A percentile compares a stretch with the other conserved stretches of the same genome.
Conservation (phyloP, 2,329 filamentous ascomycete species). For the Ascochyta viciae-villosae region DNA sequence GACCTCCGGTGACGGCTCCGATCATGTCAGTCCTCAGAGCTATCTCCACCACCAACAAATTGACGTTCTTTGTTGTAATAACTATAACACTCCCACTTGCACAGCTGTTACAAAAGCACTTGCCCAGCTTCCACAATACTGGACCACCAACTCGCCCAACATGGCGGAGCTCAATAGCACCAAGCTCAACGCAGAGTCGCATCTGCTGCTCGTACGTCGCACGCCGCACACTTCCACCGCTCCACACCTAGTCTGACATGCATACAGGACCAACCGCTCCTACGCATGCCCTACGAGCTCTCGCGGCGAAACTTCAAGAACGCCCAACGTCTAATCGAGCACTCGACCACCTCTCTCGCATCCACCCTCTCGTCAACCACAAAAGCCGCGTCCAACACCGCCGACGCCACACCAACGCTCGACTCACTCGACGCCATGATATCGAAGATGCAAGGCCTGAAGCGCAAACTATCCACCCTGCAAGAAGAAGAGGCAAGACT, state of each 20-base stretch:
- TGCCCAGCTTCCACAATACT: not conserved
- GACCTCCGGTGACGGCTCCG: conserved; percentile 11
- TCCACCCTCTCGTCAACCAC: conserved; percentile 61
- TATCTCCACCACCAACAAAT: not conserved
- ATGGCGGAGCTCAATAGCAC: conserved; percentile 62
- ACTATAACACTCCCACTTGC: not conserved
- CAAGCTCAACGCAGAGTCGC: conserved; percentile 76
- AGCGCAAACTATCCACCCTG: conserved; percentile 80
- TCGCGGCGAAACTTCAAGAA: conserved; percentile 93
- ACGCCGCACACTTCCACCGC: not conserved
- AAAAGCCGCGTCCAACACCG: conserved; percentile 68
- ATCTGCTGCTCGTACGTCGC: conserved; percentile 73
- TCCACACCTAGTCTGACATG: conserved; percentile 1
- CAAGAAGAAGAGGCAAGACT: conserved; percentile 81
- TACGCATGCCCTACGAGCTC: conserved; percentile 91
- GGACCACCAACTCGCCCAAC: conserved; percentile 11
- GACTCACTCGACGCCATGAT: conserved; percentile 86
- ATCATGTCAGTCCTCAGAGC: not conserved
- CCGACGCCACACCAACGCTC: conserved; percentile 59
- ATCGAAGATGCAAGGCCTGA: conserved; percentile 80
- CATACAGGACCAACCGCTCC: conserved; percentile 86
- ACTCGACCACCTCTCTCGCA: conserved; percentile 69
- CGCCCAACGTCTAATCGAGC: conserved; percentile 78
- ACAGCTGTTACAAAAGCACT: not conserved
- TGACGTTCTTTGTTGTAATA: not conserved